These are phyloP conservation scores for Apostasia shenzhenica DNA, from an alignment of 106 monocot species.

Conservation along the genomic window DNA sequence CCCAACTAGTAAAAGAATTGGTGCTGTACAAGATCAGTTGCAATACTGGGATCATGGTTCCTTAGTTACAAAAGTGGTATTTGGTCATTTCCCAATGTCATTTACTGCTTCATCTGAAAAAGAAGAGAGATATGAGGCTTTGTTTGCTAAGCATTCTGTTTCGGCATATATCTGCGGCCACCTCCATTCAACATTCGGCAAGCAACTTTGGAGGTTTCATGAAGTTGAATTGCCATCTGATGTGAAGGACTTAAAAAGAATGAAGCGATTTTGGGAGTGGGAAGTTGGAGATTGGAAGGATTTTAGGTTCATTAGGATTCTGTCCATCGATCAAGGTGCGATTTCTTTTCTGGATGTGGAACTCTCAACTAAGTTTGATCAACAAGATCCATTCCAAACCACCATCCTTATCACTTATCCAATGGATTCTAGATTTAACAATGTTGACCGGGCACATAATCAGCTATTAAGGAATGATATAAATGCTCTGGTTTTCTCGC, in stretches of 20 bases:
- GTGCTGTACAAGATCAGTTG: slow-evolving; percentile 47
- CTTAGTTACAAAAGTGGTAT: slow-evolving; percentile 50
- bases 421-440: slow-evolving; percentile 68
- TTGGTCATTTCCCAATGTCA: slow-evolving; percentile 86
- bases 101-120: slow-evolving; percentile 64
- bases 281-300: slow-evolving; percentile 98
- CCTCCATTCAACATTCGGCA: slow-evolving; percentile 65
- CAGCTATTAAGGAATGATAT: slow-evolving; percentile 52
- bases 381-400: slow-evolving; percentile 30
- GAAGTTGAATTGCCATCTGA: slow-evolving; percentile 11
- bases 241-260: slow-evolving; percentile 10
- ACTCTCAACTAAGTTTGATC: slow-evolving; percentile 9
- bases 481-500: slow-evolving; percentile 71
- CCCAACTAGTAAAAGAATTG: slow-evolving; percentile 50
- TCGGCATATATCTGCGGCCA: slow-evolving; percentile 85
- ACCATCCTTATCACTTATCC: slow-evolving; percentile 71
- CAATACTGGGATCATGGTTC: slow-evolving; percentile 27
- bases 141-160: slow-evolving; percentile 53
- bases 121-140: slow-evolving; percentile 47
- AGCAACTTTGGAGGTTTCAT: slow-evolving; percentile 64
- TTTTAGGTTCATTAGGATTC: slow-evolving; percentile 56
- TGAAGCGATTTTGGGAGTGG: slow-evolving; percentile 77
- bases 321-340: slow-evolving; percentile 63
- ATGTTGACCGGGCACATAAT: slow-evolving; percentile 9
- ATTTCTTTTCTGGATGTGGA: slow-evolving; percentile 65